Conservation (phyloP, 2,329 filamentous ascomycete genomes). For the Decorospora gaudefroyi region DNA sequence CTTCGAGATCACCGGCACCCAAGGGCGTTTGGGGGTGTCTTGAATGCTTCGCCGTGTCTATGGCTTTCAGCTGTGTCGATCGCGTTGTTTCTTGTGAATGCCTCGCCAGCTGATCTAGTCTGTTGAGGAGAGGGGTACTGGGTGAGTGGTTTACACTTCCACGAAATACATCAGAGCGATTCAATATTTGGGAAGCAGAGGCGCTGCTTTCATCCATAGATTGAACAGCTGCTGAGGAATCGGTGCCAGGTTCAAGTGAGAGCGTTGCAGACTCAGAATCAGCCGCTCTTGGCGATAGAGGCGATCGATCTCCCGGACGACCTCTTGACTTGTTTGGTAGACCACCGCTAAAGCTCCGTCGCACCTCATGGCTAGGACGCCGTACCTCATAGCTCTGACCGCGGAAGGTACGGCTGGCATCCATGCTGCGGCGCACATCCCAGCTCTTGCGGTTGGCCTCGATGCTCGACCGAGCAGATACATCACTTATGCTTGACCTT, state of each 20-base stretch:
- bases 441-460: slow-evolving; percentile 48
- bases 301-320: slow-evolving; percentile 56
- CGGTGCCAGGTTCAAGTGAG: slow-evolving; percentile 72
- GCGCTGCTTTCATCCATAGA: slow-evolving; percentile 69
- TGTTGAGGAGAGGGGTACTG: slow-evolving; percentile 26
- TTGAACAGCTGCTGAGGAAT: slow-evolving; percentile 69
- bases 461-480: slow-evolving; percentile 50
- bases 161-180: slow-evolving; percentile 85
- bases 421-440: slow-evolving; percentile 45
- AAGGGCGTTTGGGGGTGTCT: slow-evolving; percentile 17
- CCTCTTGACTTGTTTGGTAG: slow-evolving; percentile 59
- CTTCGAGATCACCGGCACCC: slow-evolving; percentile 27
- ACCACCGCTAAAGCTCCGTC: slow-evolving; percentile 66
- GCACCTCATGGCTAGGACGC: slow-evolving; percentile 42
- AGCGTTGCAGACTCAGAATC: slow-evolving; percentile 76
- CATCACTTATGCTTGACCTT: slow-evolving; percentile 50
- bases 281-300: slow-evolving; percentile 57
- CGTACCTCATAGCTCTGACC: slow-evolving; percentile 43
- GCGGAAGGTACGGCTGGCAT: slow-evolving; percentile 59
- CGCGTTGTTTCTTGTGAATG: slow-evolving; percentile 49
- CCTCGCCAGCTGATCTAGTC: slow-evolving; percentile 28
- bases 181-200: slow-evolving; percentile 88
- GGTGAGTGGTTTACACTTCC: slow-evolving; percentile 66
- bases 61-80: slow-evolving; percentile 26
- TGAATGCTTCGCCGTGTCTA: slow-evolving; percentile 16